Evolutionary conservation across 257 asterid species (phyloP).

Genomic region (Pogostemon cablin): DNA sequence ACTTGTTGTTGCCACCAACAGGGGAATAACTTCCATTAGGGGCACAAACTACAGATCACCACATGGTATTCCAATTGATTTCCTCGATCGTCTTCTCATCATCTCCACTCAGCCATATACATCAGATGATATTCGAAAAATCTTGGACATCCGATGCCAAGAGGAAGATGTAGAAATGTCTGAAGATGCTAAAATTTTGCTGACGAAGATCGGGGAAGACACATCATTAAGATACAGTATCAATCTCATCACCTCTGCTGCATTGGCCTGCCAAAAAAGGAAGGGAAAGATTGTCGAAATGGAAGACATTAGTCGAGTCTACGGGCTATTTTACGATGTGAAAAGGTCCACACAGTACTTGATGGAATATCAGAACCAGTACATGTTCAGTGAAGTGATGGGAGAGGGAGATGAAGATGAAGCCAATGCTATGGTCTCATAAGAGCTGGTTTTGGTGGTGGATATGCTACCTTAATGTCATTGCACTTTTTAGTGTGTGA

Average conservation of each 20-base stretch:
- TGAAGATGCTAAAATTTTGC: constrained; percentile 73
- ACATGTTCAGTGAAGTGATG: constrained; percentile 77
- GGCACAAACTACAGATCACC: constrained; percentile 91
- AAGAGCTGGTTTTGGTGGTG: constrained; percentile 5
- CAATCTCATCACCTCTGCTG: constrained; percentile 74
- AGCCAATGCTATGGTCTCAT: constrained; percentile 65
- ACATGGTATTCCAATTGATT: constrained; percentile 87
- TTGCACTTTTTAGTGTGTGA: too few species aligned
- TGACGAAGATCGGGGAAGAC: constrained; percentile 87
- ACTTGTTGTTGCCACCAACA: constrained; percentile 88
- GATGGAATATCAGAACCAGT: constrained; percentile 93
- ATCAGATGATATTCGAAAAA: constrained; percentile 73
- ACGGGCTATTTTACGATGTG: constrained; percentile 84
- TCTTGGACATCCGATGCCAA: constrained; percentile 78
- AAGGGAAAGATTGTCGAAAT: constrained; percentile 80
- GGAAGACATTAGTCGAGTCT: constrained; percentile 86
- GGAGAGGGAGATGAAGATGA: constrained; percentile 59
- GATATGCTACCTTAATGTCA: too few species aligned
- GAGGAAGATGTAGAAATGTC: constrained; percentile 96
- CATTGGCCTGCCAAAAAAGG: constrained; percentile 79
- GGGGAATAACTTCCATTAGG: constrained; percentile 89
- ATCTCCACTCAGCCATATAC: constrained; percentile 92
- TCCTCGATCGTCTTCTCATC: constrained; percentile 93
- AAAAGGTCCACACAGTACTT: constrained; percentile 83
- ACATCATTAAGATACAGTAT: constrained; percentile 86